Evolutionary conservation across 768 basidiomycete genomes (phyloP).

Genomic region (Chiua virens): DNA sequence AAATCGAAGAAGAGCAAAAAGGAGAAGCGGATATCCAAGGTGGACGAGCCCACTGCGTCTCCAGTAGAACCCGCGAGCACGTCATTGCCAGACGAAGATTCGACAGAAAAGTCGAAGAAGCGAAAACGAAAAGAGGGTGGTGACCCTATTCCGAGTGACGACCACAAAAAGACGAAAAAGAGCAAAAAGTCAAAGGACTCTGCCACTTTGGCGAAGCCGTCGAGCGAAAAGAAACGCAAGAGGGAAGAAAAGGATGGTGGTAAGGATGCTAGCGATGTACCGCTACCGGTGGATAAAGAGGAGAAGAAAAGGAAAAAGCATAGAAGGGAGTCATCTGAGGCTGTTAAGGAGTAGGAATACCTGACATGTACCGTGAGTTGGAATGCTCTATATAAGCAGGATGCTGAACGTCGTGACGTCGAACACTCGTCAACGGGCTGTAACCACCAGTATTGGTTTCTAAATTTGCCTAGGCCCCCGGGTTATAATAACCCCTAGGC

Average conservation of each 20-base stretch:
- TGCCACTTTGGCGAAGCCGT: conserved; percentile 1
- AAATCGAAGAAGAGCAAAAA: conserved; percentile 9
- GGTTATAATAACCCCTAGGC: too few relatives aligned
- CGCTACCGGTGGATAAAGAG: conserved; percentile 21
- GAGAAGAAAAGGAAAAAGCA: conserved; percentile 35
- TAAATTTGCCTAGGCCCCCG: too few relatives aligned
- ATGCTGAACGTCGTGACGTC: too few relatives aligned
- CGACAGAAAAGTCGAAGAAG: conserved; percentile 33
- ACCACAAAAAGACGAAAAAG: conserved; percentile 31
- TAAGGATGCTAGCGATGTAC: conserved; percentile 9
- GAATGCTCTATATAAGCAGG: not conserved
- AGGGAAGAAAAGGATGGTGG: conserved; percentile 10
- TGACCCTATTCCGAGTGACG: conserved; percentile 7
- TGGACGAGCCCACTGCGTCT: conserved; percentile 19
- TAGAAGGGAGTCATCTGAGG: conserved; percentile 5
- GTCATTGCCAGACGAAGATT: conserved; percentile 2
- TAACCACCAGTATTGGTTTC: too few relatives aligned
- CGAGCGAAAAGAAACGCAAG: conserved; percentile 28
- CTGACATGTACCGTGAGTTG: conserved; percentile 3
- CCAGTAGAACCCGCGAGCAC: conserved; percentile 3
- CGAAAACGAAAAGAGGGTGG: conserved; percentile 28
- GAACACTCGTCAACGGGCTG: too few relatives aligned
- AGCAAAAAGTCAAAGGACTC: conserved; percentile 19
- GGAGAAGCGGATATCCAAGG: conserved; percentile 11
- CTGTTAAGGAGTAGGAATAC: conserved; percentile 1